Conservation (phyloP, 139 green algal genomes). For the Prasinococcaceae sp. region DNA sequence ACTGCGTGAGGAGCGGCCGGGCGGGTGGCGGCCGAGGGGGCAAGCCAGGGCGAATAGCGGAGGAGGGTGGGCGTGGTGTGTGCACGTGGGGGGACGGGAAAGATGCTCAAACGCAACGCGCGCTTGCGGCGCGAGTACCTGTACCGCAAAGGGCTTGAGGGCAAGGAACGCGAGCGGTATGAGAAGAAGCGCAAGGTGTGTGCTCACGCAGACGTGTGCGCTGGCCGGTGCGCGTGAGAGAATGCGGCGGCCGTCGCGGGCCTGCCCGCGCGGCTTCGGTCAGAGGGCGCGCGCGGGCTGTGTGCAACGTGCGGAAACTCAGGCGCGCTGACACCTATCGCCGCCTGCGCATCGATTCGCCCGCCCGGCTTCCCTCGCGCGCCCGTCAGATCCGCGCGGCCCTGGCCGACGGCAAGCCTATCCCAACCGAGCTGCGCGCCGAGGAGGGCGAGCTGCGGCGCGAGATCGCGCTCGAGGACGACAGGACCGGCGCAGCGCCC, state of each 20-base stretch:
- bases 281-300: too few species aligned
- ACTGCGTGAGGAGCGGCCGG: too few species aligned
- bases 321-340: too few species aligned
- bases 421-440: conserved; percentile 76
- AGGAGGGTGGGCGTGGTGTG: neutral
- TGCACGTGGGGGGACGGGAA: neutral
- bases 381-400: neutral
- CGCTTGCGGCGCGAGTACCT: conserved; percentile 85
- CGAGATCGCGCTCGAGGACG: conserved; percentile 85
- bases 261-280: too few species aligned
- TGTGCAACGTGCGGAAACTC: too few species aligned
- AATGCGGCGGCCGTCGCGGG: too few species aligned
- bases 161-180: conserved; percentile 76
- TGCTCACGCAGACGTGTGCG: conserved; percentile 41
- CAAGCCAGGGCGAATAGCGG: neutral
- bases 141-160: conserved; percentile 88
- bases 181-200: conserved; percentile 86
- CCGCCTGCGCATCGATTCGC: too few species aligned
- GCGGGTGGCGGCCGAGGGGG: neutral
- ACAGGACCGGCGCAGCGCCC: conserved; percentile 66
- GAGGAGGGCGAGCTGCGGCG: conserved; percentile 62
- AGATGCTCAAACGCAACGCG: conserved; percentile 64
- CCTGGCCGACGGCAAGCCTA: conserved; percentile 94
- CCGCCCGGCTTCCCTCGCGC: too few species aligned
- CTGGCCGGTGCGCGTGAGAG: conserved; percentile 48